phyloP scores from a whole-genome alignment of 2,329 filamentous ascomycete genomes.

The Aspergillus puulaauensis region DNA sequence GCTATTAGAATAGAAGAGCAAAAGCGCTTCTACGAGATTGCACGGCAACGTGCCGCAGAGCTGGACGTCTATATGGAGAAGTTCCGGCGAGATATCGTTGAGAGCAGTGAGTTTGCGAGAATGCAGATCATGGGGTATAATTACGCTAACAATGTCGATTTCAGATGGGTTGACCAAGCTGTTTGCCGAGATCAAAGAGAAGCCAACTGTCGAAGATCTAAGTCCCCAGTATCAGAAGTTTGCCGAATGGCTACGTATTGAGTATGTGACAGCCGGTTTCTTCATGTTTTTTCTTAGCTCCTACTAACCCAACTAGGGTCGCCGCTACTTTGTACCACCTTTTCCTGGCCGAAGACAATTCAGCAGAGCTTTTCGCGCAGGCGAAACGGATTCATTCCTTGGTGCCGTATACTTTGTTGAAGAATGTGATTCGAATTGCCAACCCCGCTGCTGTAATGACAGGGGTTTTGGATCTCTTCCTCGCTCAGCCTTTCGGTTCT shows the following conservation, averaged over 20 bases:
- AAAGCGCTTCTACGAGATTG: constrained; percentile 92
- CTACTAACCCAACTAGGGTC: constrained; percentile 50
- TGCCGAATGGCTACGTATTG: constrained; percentile 95
- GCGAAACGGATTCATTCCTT: constrained; percentile 91
- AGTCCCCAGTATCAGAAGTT: constrained; percentile 97
- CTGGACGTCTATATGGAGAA: constrained; percentile 97
- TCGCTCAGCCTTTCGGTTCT: constrained; percentile 90
- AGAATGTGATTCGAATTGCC: constrained; percentile 94
- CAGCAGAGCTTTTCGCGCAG: constrained; percentile 91
- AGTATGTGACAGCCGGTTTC: constrained; percentile 45
- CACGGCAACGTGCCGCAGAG: constrained; percentile 82
- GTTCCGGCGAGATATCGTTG: constrained; percentile 66
- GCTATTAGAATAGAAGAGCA: constrained; percentile 89
- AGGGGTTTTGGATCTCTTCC: constrained; percentile 89
- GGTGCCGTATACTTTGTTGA: constrained; percentile 87
- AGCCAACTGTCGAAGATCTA: constrained; percentile 80
- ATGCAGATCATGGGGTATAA: constrained; percentile 25
- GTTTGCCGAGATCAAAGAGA: constrained; percentile 89
- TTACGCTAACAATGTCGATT: constrained; percentile 19
- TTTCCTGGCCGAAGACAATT: constrained; percentile 97
- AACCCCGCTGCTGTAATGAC: constrained; percentile 98
- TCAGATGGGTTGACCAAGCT: constrained; percentile 83
- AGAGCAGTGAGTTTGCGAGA: constrained; percentile 62
- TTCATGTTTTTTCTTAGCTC: background rate
- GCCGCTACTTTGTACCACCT: constrained; percentile 95